Evolutionary conservation across 2,329 filamentous ascomycete species (phyloP).

Genomic region (Colletotrichum trifolii): DNA sequence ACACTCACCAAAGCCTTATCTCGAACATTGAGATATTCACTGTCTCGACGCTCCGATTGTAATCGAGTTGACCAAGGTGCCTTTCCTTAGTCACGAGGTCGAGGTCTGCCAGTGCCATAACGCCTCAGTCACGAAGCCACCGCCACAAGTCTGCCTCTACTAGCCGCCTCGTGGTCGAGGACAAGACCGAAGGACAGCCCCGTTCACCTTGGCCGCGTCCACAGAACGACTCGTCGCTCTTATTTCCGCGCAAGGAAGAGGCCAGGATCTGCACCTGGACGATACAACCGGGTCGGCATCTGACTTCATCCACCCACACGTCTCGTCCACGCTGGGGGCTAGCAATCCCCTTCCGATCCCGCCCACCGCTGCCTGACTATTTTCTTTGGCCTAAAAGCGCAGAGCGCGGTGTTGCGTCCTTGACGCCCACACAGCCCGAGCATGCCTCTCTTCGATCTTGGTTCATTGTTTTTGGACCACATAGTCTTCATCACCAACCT

Average conservation of each 20-base stretch:
- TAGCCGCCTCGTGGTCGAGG: constrained; percentile 1
- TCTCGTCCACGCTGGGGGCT: constrained; percentile 20
- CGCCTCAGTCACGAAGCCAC: constrained; percentile 12
- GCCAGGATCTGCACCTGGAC: constrained; percentile 30
- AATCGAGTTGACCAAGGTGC: no score
- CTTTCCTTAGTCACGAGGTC: no score
- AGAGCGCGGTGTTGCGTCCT: constrained; percentile 24
- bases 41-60: no score
- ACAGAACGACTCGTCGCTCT: constrained; percentile 21
- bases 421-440: constrained; percentile 31
- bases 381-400: constrained; percentile 3
- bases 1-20: no score
- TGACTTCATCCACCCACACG: constrained; percentile 33
- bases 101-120: background rate
- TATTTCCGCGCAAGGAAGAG: constrained; percentile 20
- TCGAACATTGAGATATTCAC: no score
- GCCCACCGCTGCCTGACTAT: constrained; percentile 13
- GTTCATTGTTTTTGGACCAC: constrained; percentile 62
- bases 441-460: constrained; percentile 65
- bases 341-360: constrained; percentile 6
- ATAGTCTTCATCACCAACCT: constrained; percentile 65
- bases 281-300: constrained; percentile 27
- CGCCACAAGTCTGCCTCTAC: constrained; percentile 18
- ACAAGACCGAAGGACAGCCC: constrained; percentile 12
- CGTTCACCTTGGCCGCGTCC: constrained; percentile 20